A percentile compares a stretch with the other conserved stretches of the same genome.
Conservation (phyloP, 208 protist genomes). For the Phytomonas sp. region DNA sequence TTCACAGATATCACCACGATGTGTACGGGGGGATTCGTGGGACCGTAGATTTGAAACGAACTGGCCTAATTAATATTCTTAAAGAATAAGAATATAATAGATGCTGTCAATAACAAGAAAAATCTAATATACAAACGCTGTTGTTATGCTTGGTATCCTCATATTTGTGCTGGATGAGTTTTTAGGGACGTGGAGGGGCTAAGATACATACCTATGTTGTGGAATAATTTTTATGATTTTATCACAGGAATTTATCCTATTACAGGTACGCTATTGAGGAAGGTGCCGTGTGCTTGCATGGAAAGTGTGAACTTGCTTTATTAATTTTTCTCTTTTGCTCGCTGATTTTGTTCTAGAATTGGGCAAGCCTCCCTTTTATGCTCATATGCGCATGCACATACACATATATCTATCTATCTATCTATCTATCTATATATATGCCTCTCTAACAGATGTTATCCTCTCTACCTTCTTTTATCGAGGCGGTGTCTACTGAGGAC, state of each 20-base stretch:
- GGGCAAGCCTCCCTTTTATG: neutral
- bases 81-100: neutral
- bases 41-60: slow-evolving; percentile 39
- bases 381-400: neutral
- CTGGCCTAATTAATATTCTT: slow-evolving; percentile 23
- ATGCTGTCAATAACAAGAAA: neutral
- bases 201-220: slow-evolving; percentile 2
- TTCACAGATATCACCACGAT: slow-evolving; percentile 45
- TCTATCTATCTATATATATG: slow-evolving; percentile 5
- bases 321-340: neutral
- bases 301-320: neutral
- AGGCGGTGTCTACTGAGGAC: neutral
- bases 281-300: neutral
- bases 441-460: neutral
- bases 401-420: slow-evolving; percentile 3
- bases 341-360: slow-evolving; percentile 2
- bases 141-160: neutral
- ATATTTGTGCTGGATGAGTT: neutral
- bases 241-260: neutral
- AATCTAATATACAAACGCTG: neutral
- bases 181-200: neutral
- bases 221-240: neutral
- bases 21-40: slow-evolving; percentile 47
- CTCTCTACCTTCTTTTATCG: neutral
- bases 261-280: neutral